Conservation (phyloP, 2,329 filamentous ascomycete species). For the Helotiales sp. region DNA sequence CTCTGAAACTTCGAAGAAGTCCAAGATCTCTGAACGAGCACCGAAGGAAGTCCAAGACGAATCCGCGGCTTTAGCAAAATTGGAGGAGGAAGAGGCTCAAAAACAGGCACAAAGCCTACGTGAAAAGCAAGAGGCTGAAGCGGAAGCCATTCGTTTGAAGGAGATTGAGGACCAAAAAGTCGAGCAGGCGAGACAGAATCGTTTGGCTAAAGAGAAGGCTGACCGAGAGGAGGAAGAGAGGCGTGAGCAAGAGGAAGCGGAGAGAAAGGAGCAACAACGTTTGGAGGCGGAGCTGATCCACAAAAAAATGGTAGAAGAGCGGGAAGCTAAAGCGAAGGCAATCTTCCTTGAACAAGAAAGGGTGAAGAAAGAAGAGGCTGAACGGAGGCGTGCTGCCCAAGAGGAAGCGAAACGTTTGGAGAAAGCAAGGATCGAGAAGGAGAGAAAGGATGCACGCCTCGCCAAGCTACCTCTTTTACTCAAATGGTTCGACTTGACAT, state of each 20-base stretch:
- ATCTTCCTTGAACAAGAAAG: slow-evolving; percentile 43
- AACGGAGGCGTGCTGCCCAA: slow-evolving; percentile 38
- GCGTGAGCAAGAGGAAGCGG: slow-evolving; percentile 37
- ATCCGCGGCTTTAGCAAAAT: slow-evolving; percentile 46
- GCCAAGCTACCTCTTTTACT: slow-evolving; percentile 64
- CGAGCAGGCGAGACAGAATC: slow-evolving; percentile 37
- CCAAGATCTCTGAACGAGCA: slow-evolving; percentile 21
- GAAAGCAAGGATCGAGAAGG: slow-evolving; percentile 53
- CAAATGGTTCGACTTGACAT: slow-evolving; percentile 63
- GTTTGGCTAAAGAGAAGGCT: slow-evolving; percentile 36
- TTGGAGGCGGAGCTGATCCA: slow-evolving; percentile 37
- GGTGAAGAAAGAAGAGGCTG: slow-evolving; percentile 47
- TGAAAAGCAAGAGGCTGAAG: slow-evolving; percentile 21
- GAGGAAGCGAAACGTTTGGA: slow-evolving; percentile 55
- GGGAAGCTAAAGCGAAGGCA: slow-evolving; percentile 26
- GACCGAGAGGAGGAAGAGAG: slow-evolving; percentile 45
- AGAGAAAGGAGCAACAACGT: slow-evolving; percentile 35
- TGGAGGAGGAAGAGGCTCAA: slow-evolving; percentile 45
- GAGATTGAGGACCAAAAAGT: slow-evolving; percentile 44
- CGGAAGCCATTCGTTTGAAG: slow-evolving; percentile 22
- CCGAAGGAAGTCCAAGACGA: slow-evolving; percentile 20
- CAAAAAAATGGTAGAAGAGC: slow-evolving; percentile 41
- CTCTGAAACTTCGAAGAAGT: slow-evolving; percentile 26
- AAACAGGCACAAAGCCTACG: slow-evolving; percentile 23
- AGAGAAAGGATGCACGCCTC: slow-evolving; percentile 59